Conservation (phyloP, 2,329 filamentous ascomycete genomes). For the Trichophyton simii region DNA sequence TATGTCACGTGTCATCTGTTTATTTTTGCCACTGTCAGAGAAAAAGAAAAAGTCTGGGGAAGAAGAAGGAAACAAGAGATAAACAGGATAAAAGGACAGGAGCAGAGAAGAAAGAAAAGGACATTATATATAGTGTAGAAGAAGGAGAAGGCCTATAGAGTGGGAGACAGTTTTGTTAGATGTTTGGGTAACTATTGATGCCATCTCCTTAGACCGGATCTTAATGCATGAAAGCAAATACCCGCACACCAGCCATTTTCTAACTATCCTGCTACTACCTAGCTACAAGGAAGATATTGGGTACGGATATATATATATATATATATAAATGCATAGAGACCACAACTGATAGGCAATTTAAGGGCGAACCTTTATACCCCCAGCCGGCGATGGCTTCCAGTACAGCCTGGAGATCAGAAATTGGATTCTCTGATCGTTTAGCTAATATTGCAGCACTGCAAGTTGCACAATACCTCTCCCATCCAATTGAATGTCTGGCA, state of each 20-base stretch:
- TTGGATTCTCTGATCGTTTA: conserved; percentile 50
- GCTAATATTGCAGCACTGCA: conserved; percentile 52
- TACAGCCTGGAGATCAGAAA: conserved; percentile 37
- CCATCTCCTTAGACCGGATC: not conserved
- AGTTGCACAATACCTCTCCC: conserved; percentile 21
- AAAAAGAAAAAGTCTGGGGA: not conserved
- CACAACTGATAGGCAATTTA: not conserved
- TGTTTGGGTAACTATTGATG: not conserved
- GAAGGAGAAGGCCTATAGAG: not conserved
- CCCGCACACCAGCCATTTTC: not conserved
- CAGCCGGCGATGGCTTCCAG: not conserved
- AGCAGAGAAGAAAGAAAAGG: not conserved
- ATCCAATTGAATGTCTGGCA: conserved; percentile 5
- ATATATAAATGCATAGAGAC: not conserved
- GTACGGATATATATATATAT: not conserved
- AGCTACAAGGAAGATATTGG: not conserved
- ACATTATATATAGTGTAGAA: not conserved
- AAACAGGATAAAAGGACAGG: not conserved
- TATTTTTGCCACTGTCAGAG: not conserved
- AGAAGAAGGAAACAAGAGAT: not conserved
- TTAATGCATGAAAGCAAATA: not conserved
- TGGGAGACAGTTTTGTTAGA: not conserved
- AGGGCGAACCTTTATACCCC: not conserved
- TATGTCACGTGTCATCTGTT: not conserved
- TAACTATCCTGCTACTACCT: not conserved